Evolutionary conservation across 192 early-diverging fungal genomes (phyloP).

Genomic region (Pecoramyces ruminantium): DNA sequence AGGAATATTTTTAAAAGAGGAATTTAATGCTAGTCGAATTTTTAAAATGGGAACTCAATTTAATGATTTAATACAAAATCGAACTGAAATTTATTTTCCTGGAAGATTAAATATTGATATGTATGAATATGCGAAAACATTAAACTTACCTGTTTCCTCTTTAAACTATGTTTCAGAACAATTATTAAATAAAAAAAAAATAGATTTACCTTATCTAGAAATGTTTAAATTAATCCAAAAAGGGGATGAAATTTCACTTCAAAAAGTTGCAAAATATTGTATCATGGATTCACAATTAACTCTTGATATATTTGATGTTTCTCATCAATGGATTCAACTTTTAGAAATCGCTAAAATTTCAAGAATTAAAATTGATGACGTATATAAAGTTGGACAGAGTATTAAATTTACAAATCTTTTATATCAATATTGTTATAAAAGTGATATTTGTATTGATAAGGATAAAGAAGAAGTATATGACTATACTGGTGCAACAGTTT

Average conservation of each 20-base stretch:
- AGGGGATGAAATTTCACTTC: neutral
- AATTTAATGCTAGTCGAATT: neutral
- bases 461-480: neutral
- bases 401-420: neutral
- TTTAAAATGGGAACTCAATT: neutral
- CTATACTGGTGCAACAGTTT: neutral
- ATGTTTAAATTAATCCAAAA: neutral
- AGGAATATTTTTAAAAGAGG: neutral
- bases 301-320: neutral
- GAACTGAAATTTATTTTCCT: neutral
- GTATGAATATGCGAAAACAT: neutral
- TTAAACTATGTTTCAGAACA: neutral
- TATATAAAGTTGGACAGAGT: neutral
- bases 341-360: neutral
- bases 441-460: neutral
- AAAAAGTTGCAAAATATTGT: neutral
- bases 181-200: neutral
- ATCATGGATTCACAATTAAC: neutral
- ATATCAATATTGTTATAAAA: neutral
- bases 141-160: neutral
- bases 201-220: neutral
- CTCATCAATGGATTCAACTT: neutral
- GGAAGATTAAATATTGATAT: neutral
- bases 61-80: neutral
- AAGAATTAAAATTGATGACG: neutral